Conservation (phyloP, 2,329 filamentous ascomycete genomes). For the Aspergillus ochraceus region DNA sequence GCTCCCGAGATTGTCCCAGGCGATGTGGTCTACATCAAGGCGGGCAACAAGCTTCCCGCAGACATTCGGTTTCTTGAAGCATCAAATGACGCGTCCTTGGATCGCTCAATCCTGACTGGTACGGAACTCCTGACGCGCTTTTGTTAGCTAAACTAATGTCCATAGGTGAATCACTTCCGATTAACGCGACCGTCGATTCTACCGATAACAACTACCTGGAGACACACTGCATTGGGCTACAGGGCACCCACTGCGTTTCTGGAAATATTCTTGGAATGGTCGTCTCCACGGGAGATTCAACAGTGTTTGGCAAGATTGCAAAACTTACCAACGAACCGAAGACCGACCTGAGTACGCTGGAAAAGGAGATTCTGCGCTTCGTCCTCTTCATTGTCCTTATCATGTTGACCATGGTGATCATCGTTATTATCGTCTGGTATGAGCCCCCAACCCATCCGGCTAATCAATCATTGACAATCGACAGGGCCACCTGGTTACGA, state of each 20-base stretch:
- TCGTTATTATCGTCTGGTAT: slow-evolving; percentile 67
- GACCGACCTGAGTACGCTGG: slow-evolving; percentile 66
- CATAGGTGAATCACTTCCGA: slow-evolving; percentile 68
- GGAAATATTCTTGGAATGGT: slow-evolving; percentile 68
- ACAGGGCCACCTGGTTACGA: slow-evolving; percentile 68
- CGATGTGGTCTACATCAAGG: slow-evolving; percentile 67
- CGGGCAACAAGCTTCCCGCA: slow-evolving; percentile 72
- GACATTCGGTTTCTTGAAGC: slow-evolving; percentile 70
- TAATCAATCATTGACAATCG: background rate
- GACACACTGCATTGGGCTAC: slow-evolving; percentile 72
- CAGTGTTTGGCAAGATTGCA: slow-evolving; percentile 75
- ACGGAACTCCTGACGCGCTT: slow-evolving; percentile 17
- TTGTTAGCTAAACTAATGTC: slow-evolving; percentile 22
- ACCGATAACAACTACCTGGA: slow-evolving; percentile 75
- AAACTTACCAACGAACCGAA: slow-evolving; percentile 70
- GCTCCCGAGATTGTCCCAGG: slow-evolving; percentile 69
- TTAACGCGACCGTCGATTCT: slow-evolving; percentile 63
- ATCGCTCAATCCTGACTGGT: slow-evolving; percentile 71
- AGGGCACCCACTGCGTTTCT: slow-evolving; percentile 76
- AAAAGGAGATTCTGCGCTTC: slow-evolving; percentile 72
- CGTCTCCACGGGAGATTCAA: slow-evolving; percentile 69
- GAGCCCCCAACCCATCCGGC: background rate
- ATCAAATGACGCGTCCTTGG: slow-evolving; percentile 69
- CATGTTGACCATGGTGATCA: slow-evolving; percentile 54
- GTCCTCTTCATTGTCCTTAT: slow-evolving; percentile 68